Base-by-base conservation (phyloP, 169 alveolate genomes). In the Plasmodium coatneyi region DNA sequence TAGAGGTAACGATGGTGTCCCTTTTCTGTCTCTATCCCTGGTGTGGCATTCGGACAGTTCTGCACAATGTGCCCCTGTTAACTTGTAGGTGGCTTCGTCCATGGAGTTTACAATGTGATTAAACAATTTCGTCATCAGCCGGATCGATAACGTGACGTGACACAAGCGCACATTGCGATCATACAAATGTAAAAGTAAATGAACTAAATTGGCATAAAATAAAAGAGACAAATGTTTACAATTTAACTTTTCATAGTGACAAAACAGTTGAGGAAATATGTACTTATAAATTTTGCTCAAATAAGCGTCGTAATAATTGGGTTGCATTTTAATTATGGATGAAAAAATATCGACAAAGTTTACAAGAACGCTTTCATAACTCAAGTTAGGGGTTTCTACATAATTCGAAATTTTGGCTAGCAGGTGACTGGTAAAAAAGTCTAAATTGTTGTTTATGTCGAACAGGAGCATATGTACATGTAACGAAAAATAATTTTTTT, bases 391-490 rank as follows among this genome's bases (percentile, higher is more conserved):
- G 41, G 34, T 80, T 76, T 5, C 39, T 71, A 91, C 36, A 41
- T 19, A 71, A 30, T 46, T 6, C 14, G 66, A 41, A 28, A 91
- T 91, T 91, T 70, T 66, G 19, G 32, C 41, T 56, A 91, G 60
- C 36, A 81, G 36, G 43, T 66, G 54, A 28, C 70, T 46, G 9
- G 74, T 46, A 74, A 91, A 91, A 91, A 70, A 70, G 7, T 32
- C 70, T 91, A 91, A 30, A 39, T 91, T 60, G 60, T 71, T 60
- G 36, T 80, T 91, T 30, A 91, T 49, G 28, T 91, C 95, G 82
- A 91, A 91, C 81, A 91, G 56, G 83, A 91, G 84, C 95, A 91
- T 91, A 71, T 91, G 95, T 19, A 91, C 92, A 71, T 81, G 83
- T 52, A 91, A 39, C 16, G 71, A 39, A 49, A 91, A 91, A 71